Evolutionary conservation across 1,284 basidiomycete genomes (phyloP), one percentile per base, ranked within the genome.

Genomic region (Ganoderma leucocontextum): DNA sequence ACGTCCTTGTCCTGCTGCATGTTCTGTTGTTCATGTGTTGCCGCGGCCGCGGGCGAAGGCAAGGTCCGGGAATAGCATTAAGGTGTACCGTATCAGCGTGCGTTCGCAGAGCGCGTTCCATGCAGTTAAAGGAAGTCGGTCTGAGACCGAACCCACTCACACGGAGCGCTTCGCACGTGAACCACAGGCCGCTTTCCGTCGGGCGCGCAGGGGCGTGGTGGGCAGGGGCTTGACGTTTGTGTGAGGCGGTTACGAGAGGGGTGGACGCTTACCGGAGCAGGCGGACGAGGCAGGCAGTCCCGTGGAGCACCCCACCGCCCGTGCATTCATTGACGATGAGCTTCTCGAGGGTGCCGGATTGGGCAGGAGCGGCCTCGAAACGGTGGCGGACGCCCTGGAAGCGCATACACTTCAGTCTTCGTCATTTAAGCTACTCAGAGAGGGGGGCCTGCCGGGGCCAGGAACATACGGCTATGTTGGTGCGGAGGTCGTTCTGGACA

Each of bases 401-500:
- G 68, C 52, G 47, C 22, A 49, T 10, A 49, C 5, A 25, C 22
- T 42, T 12, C 58, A 60, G 59, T 19, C 10, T n/a, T 36, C n/a
- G 58, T 60, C 58, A 60, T 60, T 25, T 60, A 41, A 25, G 38
- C 35, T 58, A 49, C 35, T 38, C 9, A 49, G 22, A 19, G 22
- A 10, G 22, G 13, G 9, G n/a, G 15, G 38, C 10, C 38, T 19
- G 38, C 15, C 36, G 58, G 19, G 36, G 41, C 38, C 52, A 58
- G 36, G 64, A 29, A 64, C 87, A 70, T 74, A 95, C 95, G 72
- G 86, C 84, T 73, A 99, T 95, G 82, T 99, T 99, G 65, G 89
- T 91, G 75, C 89, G 91, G 76, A 99, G 86, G 81, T 99, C 97
- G 69, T 87, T 88, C 82, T 98, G 95, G 0, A 99, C 95, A 74